Conservation (phyloP, 306 rosid genomes). For the Citrullus amarus region DNA sequence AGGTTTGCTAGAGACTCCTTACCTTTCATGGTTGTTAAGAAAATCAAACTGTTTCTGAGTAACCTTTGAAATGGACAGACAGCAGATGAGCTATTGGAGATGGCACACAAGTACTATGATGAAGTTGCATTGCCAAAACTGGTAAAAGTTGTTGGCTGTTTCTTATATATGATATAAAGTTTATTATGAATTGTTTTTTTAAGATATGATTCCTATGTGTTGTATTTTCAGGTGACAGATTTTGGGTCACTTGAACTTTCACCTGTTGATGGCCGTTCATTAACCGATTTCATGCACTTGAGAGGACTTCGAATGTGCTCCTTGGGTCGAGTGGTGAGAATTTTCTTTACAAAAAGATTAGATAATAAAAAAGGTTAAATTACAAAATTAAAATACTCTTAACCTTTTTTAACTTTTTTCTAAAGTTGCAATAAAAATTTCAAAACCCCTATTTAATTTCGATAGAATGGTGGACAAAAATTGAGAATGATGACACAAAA, state of each 20-base stretch:
- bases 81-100: slow-evolving; percentile 50
- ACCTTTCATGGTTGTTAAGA: neutral
- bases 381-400: no score
- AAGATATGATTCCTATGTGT: neutral
- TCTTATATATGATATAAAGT: neutral
- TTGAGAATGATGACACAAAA: no score
- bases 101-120: slow-evolving; percentile 74
- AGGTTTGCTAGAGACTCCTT: slow-evolving; percentile 35
- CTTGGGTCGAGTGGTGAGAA: slow-evolving; percentile 82
- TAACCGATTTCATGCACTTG: slow-evolving; percentile 97
- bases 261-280: slow-evolving; percentile 93
- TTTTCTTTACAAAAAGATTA: no score
- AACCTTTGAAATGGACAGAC: slow-evolving; percentile 38
- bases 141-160: slow-evolving; percentile 32
- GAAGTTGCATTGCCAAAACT: slow-evolving; percentile 88
- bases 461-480: no score
- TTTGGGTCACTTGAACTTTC: slow-evolving; percentile 97
- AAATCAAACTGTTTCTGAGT: neutral
- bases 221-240: slow-evolving; percentile 61
- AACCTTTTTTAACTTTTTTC: no score
- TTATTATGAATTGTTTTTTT: slow-evolving; percentile 5
- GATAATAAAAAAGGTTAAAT: no score
- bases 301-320: slow-evolving; percentile 82
- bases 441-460: no score
- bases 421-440: no score